Evolutionary conservation across 2,329 filamentous ascomycete species (phyloP), one percentile per base, ranked within the genome.

Genomic region (Zalaria sp.): DNA sequence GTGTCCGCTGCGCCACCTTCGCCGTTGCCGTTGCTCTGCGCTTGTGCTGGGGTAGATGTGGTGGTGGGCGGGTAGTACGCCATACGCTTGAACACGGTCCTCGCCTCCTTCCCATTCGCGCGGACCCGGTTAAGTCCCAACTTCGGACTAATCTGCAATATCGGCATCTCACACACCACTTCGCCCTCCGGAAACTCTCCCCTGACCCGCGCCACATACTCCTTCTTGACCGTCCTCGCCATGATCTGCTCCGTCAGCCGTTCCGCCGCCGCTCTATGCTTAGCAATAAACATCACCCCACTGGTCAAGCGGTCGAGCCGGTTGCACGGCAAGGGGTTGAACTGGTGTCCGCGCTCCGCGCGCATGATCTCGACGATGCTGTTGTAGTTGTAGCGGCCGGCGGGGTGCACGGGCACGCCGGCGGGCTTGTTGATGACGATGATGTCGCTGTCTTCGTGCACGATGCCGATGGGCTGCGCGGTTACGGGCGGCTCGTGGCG

Each of bases 41-140:
- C 6, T 57, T 4, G 46, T 40, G 9, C 77, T 71, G 1, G 85
- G 83, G 53, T 95, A 94, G 62, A n/a, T n/a, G n/a, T n/a, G n/a
- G n/a, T n/a, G n/a, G n/a, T n/a, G n/a, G n/a, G n/a, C n/a, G 85
- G 83, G 54, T 95, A 94, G 62, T 95, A 96, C n/a, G 87, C 87
- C 47, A 96, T 61, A 40, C 85, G 75, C 54, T 86, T 85, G 66
- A 98, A 98, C 35, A 95, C 83, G 0, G 91, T 98, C 45, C 79
- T 78, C 3, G 91, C 88, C 29, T 80, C 72, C 59, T 95, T 96
- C 5, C 91, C 91, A 52, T 83, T 93, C 39, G 91, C 89, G 40
- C 91, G 76, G n/a, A 95, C 87, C 40, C 89, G 75, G 57, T 98
- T 98, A 44, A 98, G 68, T 1, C 91, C 91, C 26, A 98, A 73